A percentile compares a stretch with the other conserved stretches of the same genome.
phyloP scores from a whole-genome alignment of 306 rosid genomes.

The Begonia fuchsioides region DNA sequence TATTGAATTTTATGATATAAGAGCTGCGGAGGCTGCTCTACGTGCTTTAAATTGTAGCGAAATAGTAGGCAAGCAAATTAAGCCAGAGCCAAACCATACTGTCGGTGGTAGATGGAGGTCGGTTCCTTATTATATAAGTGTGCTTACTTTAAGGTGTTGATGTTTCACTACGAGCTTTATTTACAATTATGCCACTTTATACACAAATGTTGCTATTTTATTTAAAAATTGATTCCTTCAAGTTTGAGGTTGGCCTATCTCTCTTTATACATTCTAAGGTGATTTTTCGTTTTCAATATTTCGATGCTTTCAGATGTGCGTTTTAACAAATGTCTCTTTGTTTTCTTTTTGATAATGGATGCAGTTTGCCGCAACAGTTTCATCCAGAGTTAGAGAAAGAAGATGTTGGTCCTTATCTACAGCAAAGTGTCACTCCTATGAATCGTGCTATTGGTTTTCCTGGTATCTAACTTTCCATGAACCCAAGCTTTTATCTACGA shows the following conservation, averaged over 20 bases:
- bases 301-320: too few species aligned
- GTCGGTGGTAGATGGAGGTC: conserved; percentile 24
- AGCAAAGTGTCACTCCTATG: conserved; percentile 35
- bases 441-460: conserved; percentile 18
- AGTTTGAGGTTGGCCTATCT: too few species aligned
- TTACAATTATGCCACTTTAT: too few species aligned
- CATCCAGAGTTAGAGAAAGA: conserved; percentile 8
- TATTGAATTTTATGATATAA: conserved; percentile 29
- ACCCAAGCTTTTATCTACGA: conserved; percentile 8
- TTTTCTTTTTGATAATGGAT: conserved; percentile 1
- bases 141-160: too few species aligned
- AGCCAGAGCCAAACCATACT: conserved; percentile 26
- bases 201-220: too few species aligned
- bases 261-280: too few species aligned
- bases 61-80: conserved; percentile 28
- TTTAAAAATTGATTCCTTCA: too few species aligned
- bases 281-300: too few species aligned
- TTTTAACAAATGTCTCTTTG: not conserved
- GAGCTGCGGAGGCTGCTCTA: conserved; percentile 35
- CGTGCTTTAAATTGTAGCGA: conserved; percentile 24
- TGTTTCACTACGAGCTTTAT: too few species aligned
- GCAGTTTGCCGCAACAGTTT: conserved; percentile 7
- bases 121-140: not conserved
- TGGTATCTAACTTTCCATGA: conserved; percentile 15
- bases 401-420: conserved; percentile 24